Conservation (phyloP, 371 early-diverging fungal genomes). For the Syncephalastrum sp. region DNA sequence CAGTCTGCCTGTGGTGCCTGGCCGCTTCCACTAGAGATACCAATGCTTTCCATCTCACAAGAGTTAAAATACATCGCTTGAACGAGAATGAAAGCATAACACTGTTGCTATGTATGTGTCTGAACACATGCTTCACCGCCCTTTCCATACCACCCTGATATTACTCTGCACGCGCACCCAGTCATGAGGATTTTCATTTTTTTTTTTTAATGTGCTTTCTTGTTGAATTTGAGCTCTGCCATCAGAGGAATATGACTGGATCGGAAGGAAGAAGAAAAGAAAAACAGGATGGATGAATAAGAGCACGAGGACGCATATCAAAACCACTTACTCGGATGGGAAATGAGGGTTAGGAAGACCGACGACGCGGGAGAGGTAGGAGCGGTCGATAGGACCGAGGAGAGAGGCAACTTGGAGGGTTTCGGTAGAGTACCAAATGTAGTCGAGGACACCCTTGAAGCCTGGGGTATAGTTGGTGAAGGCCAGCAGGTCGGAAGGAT, state of each 20-base stretch:
- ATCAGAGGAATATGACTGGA: constrained; percentile 6
- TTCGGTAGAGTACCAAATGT: constrained; percentile 85
- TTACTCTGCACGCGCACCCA: too few species aligned
- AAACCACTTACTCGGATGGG: constrained; percentile 73
- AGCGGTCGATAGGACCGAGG: constrained; percentile 76
- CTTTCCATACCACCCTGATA: too few species aligned
- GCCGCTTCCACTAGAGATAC: constrained; percentile 11
- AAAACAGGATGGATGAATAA: background rate
- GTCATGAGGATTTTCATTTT: too few species aligned
- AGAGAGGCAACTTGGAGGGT: constrained; percentile 72
- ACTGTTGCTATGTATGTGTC: too few species aligned
- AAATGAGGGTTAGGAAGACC: constrained; percentile 91
- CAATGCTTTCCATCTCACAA: too few species aligned
- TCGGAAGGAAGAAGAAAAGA: background rate
- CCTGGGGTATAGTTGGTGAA: constrained; percentile 92
- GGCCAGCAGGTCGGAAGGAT: constrained; percentile 67
- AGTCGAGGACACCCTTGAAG: constrained; percentile 92
- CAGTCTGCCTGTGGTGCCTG: constrained; percentile 44
- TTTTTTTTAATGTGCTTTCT: background rate
- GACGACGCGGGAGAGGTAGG: constrained; percentile 68
- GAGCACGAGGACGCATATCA: background rate
- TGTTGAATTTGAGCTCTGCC: constrained; percentile 9
- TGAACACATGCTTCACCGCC: too few species aligned
- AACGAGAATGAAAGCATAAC: too few species aligned
- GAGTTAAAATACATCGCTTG: too few species aligned